Base-by-base conservation (phyloP, 2,329 filamentous ascomycete species). In the Aspergillus aculeatinus region DNA sequence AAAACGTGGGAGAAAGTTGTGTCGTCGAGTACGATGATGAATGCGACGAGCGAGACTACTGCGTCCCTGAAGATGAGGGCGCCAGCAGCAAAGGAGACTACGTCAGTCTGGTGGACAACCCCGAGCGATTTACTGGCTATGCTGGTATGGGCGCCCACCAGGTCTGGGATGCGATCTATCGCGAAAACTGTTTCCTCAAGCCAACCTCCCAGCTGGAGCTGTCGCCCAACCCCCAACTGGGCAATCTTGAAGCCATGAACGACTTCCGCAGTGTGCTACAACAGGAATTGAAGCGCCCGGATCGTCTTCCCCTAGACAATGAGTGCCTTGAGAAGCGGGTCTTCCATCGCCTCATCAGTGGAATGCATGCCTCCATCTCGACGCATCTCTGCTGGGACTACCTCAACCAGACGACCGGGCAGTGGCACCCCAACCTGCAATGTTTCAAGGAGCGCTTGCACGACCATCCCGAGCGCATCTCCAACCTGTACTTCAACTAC, bases 401-500 rank as follows among this genome's bases (percentile, higher is more conserved):
- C 70, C 81, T 98, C 64, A 97, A 99, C 77, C 92, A 97, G 79
- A 92, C 90, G 1, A 97, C 94, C 0, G 95, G 95, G 60, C 80
- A 92, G 76, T 99, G 95, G 95, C 87, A 89, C 53, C 93, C 92
- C 25, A 99, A 99, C 70, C 76, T 96, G 57, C 82, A 87, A 64
- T 99, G 95, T 82, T 99, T 96, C 82, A 87, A 90, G 72, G 81
- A 87, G 35, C 87, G 95, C n/a, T 84, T 99, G 16, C 91, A 96
- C 76, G 82, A 83, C 23, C 87, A 90, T 73, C 92, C 94, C 0
- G 95, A 99, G 67, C 90, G 94, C 62, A 90, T 99, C 71, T 95
- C 93, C 67, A 99, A 99, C 76, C 83, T 99, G 53, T 99, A 99
- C 81, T 99, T 99, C 82, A 98, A 99, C 84, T 99, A 96, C 72